Evolutionary conservation across 495 filamentous ascomycete genomes (phyloP).

Genomic region (Aspergillus conjunctus): DNA sequence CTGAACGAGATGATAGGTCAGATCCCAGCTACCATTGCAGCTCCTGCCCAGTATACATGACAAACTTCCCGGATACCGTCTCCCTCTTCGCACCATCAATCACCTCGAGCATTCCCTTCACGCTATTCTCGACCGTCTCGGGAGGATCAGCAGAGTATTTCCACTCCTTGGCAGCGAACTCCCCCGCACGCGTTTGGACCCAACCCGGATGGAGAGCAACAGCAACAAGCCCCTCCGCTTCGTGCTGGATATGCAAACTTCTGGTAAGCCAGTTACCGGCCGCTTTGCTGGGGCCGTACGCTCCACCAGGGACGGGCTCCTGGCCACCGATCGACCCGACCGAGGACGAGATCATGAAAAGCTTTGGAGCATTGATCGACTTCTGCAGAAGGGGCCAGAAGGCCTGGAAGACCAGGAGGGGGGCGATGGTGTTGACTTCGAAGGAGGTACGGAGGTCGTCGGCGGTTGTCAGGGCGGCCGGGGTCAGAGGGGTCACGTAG

Average conservation of each 20-base stretch:
- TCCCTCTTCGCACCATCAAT: constrained; percentile 25
- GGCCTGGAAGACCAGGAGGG: constrained; percentile 44
- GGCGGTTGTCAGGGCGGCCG: constrained; percentile 17
- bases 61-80: constrained; percentile 8
- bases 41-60: constrained; percentile 6
- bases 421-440: constrained; percentile 39
- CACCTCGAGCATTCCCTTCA: constrained; percentile 36
- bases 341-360: constrained; percentile 28
- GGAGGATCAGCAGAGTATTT: constrained; percentile 9
- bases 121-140: constrained; percentile 29
- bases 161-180: constrained; percentile 23
- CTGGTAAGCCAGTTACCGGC: constrained; percentile 36
- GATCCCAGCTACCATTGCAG: constrained; percentile 4
- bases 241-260: constrained; percentile 32
- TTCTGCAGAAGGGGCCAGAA: constrained; percentile 36
- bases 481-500: constrained; percentile 21
- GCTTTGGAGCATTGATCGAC: constrained; percentile 29
- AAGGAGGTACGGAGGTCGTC: constrained; percentile 30
- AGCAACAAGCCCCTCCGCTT: constrained; percentile 35
- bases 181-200: constrained; percentile 1
- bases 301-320: constrained; percentile 30
- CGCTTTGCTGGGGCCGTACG: constrained; percentile 40
- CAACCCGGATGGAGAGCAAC: constrained; percentile 33
- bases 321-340: constrained; percentile 27
- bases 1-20: not conserved